Base-by-base conservation (phyloP, 257 asterid species). In the Salvia miltiorrhiza region DNA sequence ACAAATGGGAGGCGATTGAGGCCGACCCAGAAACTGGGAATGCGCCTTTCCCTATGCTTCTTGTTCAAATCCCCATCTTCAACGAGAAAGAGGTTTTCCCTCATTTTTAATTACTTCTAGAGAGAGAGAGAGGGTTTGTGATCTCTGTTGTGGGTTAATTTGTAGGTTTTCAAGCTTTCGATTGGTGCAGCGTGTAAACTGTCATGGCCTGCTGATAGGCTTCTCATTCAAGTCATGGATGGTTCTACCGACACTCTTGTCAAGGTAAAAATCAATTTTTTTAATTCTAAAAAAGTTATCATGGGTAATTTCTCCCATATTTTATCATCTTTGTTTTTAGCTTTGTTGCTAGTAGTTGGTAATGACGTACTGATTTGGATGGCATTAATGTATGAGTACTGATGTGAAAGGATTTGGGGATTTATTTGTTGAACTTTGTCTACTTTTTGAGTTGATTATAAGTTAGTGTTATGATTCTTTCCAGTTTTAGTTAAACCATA, bases 161-260 rank as follows among this genome's bases (percentile, higher is more conserved):
- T 2, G 24, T 21, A 82, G 84, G 87, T 82, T 39, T 82, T 76
- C 72, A 79, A 79, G 76, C 62, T 79, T 63, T 82, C 80, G 17
- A 82, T 82, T 77, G 87, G 80, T 8, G 87, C 87, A n/a, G 87
- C 80, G 3, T 79, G 87, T 63, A 79, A 68, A 57, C 87, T 82
- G 3, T 70, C 82, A 48, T 82, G 87, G 87, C 87, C 87, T 16
- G 65, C 69, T 37, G 82, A 79, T 69, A 72, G 80, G 69, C 70
- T 81, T 4, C 73, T 77, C 20, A 81, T 81, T 74, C 85, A 81
- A 74, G 82, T 81, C 3, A 75, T 81, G n/a, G 85, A 81, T 63
- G 78, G 73, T 54, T 81, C 85, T 28, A 67, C 82, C 40, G 84
- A 82, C 16, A 60, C 47, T 67, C 47, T 76, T 9, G 63, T 82